These are phyloP conservation scores for Vicia sativa DNA, from an alignment of 306 rosid species.

Conservation along the genomic window DNA sequence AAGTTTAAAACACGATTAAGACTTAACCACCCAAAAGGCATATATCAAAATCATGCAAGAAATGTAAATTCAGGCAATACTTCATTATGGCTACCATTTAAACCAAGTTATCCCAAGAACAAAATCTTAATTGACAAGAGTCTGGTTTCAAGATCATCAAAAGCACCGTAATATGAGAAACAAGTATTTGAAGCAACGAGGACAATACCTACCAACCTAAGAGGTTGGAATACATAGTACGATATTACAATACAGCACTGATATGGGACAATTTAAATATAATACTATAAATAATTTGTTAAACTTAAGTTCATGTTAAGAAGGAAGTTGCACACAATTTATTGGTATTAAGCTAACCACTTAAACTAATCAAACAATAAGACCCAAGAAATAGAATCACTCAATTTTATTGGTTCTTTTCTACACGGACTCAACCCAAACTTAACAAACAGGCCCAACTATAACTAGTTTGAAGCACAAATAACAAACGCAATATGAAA, in stretches of 20 bases:
- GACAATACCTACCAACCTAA: constrained; percentile 20
- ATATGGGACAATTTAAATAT: not conserved
- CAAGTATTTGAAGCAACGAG: constrained; percentile 17
- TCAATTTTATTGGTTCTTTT: no score
- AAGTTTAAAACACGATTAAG: constrained; percentile 5
- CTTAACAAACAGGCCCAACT: no score
- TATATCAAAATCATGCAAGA: not conserved
- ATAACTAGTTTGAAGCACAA: no score
- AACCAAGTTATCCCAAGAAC: constrained; percentile 26
- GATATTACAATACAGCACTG: no score
- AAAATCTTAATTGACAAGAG: not conserved
- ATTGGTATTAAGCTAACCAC: no score
- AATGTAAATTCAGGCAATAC: constrained; percentile 2
- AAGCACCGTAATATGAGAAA: not conserved
- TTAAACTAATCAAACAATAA: no score
- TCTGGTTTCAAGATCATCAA: not conserved
- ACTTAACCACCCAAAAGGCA: constrained; percentile 10
- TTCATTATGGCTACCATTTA: constrained; percentile 8
- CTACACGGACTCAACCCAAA: no score
- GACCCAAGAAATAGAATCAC: no score
- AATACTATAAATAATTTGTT: no score
- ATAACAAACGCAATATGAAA: no score
- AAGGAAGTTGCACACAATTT: no score
- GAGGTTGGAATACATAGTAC: not conserved
- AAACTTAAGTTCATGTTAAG: no score